Percentiles rank a stretch among this genome's conserved stretches.
phyloP scores from a whole-genome alignment of 2,329 filamentous ascomycete genomes.

The Phialophora chinensis region DNA sequence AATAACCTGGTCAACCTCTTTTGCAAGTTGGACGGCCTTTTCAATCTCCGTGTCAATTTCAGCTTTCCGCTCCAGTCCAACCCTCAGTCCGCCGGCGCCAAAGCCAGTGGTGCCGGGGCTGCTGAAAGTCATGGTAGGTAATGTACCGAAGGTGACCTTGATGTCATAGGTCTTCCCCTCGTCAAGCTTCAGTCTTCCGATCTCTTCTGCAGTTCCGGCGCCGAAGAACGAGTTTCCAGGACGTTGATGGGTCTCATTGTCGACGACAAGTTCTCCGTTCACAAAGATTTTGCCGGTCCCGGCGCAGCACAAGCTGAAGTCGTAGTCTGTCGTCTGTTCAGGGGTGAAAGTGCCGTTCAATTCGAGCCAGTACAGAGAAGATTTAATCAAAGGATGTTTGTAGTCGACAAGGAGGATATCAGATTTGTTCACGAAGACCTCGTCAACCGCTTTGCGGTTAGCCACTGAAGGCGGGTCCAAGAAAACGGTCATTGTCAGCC shows the following conservation, averaged over 20 bases:
- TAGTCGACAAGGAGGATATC: constrained; percentile 61
- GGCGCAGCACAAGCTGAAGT: constrained; percentile 69
- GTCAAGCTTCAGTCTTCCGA: constrained; percentile 62
- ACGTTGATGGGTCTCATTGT: constrained; percentile 69
- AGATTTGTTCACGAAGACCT: constrained; percentile 51
- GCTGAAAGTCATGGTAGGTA: constrained; percentile 63
- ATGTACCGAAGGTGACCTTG: constrained; percentile 65
- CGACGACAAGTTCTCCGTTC: constrained; percentile 66
- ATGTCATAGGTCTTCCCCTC: constrained; percentile 65
- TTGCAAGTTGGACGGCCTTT: constrained; percentile 71
- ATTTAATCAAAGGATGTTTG: constrained; percentile 58
- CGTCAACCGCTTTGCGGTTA: constrained; percentile 59
- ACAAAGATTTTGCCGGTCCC: constrained; percentile 71
- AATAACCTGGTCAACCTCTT: constrained; percentile 75
- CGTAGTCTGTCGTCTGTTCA: constrained; percentile 65
- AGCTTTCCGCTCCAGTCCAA: constrained; percentile 66
- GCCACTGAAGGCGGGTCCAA: constrained; percentile 61
- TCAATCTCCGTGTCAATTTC: constrained; percentile 65
- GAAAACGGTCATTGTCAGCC: constrained; percentile 68
- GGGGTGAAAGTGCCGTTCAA: constrained; percentile 66
- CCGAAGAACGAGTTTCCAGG: constrained; percentile 71
- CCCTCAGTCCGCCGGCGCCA: constrained; percentile 64
- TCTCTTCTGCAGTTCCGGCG: constrained; percentile 67
- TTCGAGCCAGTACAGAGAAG: constrained; percentile 63
- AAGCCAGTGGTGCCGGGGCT: constrained; percentile 57